These are phyloP conservation scores for Aspergillus carbonarius DNA, from an alignment of 2,329 filamentous ascomycete genomes.

Conservation along the genomic window DNA sequence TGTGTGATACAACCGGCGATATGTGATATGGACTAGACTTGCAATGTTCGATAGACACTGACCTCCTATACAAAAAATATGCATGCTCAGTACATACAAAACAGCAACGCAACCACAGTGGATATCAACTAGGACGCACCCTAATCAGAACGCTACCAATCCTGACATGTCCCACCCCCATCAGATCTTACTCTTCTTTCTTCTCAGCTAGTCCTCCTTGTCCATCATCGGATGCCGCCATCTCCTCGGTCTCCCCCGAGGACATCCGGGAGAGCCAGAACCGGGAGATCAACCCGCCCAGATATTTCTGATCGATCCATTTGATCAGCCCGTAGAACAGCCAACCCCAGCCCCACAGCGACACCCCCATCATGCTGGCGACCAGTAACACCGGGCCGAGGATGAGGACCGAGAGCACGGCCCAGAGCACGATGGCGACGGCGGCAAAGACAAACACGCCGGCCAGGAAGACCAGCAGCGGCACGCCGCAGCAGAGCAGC, in stretches of 20 bases:
- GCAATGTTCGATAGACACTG: not conserved
- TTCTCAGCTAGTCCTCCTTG: not conserved
- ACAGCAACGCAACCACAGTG: not conserved
- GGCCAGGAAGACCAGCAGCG: constrained; percentile 33
- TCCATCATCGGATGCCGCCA: no score
- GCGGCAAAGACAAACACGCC: constrained; percentile 35
- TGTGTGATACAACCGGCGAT: no score
- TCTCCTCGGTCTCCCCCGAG: not conserved
- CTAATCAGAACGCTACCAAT: no score
- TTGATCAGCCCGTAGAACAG: constrained; percentile 13
- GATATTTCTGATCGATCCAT: constrained; percentile 12
- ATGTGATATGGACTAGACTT: not conserved
- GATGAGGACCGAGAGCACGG: constrained; percentile 30
- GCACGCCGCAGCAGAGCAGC: constrained; percentile 35
- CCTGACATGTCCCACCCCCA: no score
- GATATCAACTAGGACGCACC: no score
- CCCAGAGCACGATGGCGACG: constrained; percentile 32
- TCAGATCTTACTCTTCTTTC: not conserved
- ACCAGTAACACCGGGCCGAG: constrained; percentile 29
- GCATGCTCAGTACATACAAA: not conserved
- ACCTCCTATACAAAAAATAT: not conserved
- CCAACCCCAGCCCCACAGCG: constrained; percentile 17
- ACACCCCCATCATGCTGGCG: constrained; percentile 12
- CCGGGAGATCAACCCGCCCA: constrained; percentile 12
- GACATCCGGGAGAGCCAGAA: constrained; percentile 7